phyloP scores from a whole-genome alignment of 148 eudicot genomes.

The Cornus controversa region DNA sequence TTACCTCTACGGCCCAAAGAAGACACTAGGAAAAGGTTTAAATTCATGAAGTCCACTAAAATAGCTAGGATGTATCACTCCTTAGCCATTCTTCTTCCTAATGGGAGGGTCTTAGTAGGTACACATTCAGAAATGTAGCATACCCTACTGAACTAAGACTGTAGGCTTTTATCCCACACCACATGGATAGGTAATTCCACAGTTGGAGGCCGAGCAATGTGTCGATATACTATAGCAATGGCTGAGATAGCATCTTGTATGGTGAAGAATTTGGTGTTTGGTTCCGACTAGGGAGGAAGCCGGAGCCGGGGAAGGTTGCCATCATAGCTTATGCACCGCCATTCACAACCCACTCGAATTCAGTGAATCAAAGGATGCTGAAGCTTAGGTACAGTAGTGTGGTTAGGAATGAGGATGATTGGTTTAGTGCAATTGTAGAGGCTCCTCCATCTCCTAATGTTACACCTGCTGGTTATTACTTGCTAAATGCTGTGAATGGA shows the following conservation, averaged over 20 bases:
- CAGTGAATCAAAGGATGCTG: constrained; percentile 65
- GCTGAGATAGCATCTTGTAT: constrained; percentile 20
- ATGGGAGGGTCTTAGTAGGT: constrained; percentile 47
- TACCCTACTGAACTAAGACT: constrained; percentile 65
- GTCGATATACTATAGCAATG: constrained; percentile 7
- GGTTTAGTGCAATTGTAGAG: constrained; percentile 34
- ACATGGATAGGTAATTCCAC: constrained; percentile 30
- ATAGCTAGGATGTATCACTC: constrained; percentile 68
- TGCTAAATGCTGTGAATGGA: constrained; percentile 46
- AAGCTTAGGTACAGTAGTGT: constrained; percentile 27
- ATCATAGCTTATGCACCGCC: constrained; percentile 54
- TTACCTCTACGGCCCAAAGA: constrained; percentile 43
- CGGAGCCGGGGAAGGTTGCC: constrained; percentile 14
- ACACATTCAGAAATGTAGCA: constrained; percentile 33
- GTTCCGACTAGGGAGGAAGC: constrained; percentile 27
- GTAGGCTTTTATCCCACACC: constrained; percentile 49
- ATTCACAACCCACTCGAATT: constrained; percentile 56
- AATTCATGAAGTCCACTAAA: constrained; percentile 31
- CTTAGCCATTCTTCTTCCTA: constrained; percentile 53
- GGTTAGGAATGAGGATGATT: constrained; percentile 23
- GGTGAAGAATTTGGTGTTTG: constrained; percentile 36
- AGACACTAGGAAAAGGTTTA: constrained; percentile 33
- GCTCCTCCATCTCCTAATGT: constrained; percentile 57
- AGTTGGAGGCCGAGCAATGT: constrained; percentile 40
- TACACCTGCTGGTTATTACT: constrained; percentile 65